phyloP scores from a whole-genome alignment of 106 monocot species.

The Gastrodia elata region DNA sequence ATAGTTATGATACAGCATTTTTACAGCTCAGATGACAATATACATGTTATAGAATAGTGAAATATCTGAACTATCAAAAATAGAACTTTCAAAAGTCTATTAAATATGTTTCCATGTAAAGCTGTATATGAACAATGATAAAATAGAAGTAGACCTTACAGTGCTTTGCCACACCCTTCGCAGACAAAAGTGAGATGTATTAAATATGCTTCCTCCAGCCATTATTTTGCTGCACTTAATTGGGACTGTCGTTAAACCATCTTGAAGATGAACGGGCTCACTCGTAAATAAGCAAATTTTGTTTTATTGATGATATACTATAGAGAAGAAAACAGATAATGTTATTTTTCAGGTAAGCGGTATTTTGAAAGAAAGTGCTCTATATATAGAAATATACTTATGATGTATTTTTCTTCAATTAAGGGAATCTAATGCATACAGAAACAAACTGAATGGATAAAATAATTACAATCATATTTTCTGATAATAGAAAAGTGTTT shows the following conservation, averaged over 20 bases:
- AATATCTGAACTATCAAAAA: neutral
- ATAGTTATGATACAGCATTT: too few species aligned
- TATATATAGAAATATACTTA: neutral
- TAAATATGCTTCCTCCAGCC: neutral
- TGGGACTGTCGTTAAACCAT: neutral
- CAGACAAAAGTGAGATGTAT: too few species aligned
- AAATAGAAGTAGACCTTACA: neutral
- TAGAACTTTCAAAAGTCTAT: neutral
- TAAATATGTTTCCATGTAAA: neutral
- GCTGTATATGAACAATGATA: neutral
- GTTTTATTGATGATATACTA: neutral
- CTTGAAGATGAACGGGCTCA: neutral
- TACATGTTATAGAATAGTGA: too few species aligned
- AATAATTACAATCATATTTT: neutral
- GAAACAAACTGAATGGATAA: neutral
- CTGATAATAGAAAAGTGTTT: neutral
- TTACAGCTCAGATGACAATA: too few species aligned
- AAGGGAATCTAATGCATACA: neutral
- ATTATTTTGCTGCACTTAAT: neutral
- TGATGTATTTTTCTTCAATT: neutral
- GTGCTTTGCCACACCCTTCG: neutral
- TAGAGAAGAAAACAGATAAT: neutral
- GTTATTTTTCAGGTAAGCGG: neutral
- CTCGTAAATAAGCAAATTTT: neutral
- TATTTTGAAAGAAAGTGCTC: neutral